phyloP scores from a whole-genome alignment of 345 rosid genomes.

The Rhizophora mangle region DNA sequence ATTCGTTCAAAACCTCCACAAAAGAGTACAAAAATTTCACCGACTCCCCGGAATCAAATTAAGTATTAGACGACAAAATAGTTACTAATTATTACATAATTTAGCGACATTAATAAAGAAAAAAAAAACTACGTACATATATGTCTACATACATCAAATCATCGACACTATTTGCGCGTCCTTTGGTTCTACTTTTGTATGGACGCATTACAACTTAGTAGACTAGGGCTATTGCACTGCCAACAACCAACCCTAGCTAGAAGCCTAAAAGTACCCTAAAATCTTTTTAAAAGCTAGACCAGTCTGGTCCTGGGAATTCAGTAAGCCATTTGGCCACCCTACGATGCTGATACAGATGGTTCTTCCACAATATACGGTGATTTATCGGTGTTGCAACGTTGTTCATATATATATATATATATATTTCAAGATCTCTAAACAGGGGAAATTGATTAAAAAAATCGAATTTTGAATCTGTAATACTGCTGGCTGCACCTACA shows the following conservation, averaged over 20 bases:
- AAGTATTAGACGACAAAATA: too few relatives aligned
- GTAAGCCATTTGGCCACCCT: not conserved
- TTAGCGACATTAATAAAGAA: constrained; percentile 16
- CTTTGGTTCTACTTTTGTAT: constrained; percentile 18
- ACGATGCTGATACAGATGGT: constrained; percentile 24
- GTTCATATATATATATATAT: constrained; percentile 3
- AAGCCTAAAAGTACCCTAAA: constrained; percentile 14
- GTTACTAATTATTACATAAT: too few relatives aligned
- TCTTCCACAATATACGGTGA: constrained; percentile 45
- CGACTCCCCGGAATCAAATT: constrained; percentile 7
- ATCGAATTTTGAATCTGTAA: constrained; percentile 31
- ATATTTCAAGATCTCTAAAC: constrained; percentile 34
- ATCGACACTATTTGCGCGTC: constrained; percentile 13
- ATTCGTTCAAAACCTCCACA: not conserved
- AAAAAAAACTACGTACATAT: not conserved
- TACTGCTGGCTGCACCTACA: constrained; percentile 12
- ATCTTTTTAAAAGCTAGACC: not conserved
- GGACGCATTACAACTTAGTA: not conserved
- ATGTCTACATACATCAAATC: constrained; percentile 20
- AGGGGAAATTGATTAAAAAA: constrained; percentile 39
- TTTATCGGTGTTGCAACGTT: constrained; percentile 23
- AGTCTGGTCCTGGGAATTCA: constrained; percentile 6
- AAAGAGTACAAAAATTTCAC: constrained; percentile 15
- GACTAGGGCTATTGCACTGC: constrained; percentile 4
- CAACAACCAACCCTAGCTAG: constrained; percentile 22